These are phyloP conservation scores for Microdochium nivale DNA, from an alignment of 2,329 filamentous ascomycete genomes.

Conservation along the genomic window DNA sequence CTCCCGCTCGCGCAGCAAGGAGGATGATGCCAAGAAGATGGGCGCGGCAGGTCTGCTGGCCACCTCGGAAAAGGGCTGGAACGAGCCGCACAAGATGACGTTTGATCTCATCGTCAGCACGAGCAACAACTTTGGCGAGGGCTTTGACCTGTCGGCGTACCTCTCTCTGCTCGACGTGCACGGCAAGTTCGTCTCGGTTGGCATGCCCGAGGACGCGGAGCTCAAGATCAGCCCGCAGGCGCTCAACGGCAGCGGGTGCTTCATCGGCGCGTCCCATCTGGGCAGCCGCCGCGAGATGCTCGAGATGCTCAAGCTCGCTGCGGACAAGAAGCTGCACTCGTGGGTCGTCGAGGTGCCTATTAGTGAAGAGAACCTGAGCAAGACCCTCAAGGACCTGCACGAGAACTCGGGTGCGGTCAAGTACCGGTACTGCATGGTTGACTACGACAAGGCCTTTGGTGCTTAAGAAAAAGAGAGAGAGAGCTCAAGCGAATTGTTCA, in stretches of 20 bases:
- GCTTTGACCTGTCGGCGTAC: constrained; percentile 63
- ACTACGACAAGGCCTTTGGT: constrained; percentile 61
- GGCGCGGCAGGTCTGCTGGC: constrained; percentile 54
- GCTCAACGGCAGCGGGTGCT: constrained; percentile 65
- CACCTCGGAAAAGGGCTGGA: constrained; percentile 49
- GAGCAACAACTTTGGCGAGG: constrained; percentile 57
- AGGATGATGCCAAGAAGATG: constrained; percentile 48
- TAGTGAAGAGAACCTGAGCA: constrained; percentile 59
- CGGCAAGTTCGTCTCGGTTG: constrained; percentile 71
- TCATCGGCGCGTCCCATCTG: constrained; percentile 64
- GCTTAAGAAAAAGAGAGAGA: constrained; percentile 16
- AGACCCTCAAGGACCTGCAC: constrained; percentile 60
- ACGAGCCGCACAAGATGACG: constrained; percentile 46
- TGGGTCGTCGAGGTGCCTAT: constrained; percentile 71
- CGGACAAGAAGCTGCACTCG: constrained; percentile 58
- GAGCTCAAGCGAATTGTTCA: neutral
- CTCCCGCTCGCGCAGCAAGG: constrained; percentile 50
- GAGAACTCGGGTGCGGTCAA: constrained; percentile 53
- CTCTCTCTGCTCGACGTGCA: constrained; percentile 74
- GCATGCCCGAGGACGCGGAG: constrained; percentile 68
- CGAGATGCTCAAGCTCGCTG: constrained; percentile 63
- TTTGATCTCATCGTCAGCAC: constrained; percentile 75
- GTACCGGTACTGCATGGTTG: constrained; percentile 68
- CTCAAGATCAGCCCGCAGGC: constrained; percentile 64
- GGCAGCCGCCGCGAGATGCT: constrained; percentile 63